These are phyloP conservation scores for Hanseniaspora vineae DNA, from an alignment of 805 yeast genomes.

Conservation along the genomic window DNA sequence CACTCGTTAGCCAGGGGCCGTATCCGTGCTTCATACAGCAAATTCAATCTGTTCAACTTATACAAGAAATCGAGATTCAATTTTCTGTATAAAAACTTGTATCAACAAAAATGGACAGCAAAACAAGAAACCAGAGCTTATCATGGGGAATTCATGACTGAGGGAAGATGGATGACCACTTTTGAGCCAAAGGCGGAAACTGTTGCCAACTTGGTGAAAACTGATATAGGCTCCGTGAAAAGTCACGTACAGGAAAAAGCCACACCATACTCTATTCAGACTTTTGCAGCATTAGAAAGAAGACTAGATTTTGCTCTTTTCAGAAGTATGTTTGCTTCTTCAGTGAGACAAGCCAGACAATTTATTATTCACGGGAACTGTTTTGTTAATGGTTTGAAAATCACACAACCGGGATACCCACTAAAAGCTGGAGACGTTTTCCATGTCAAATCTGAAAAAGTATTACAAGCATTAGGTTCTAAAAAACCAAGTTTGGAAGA, in stretches of 20 bases:
- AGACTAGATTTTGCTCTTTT: slow-evolving; percentile 83
- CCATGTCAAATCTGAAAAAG: slow-evolving; percentile 74
- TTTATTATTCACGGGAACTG: slow-evolving; percentile 74
- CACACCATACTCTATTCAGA: slow-evolving; percentile 81
- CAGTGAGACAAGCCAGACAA: slow-evolving; percentile 88
- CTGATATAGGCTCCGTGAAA: slow-evolving; percentile 32
- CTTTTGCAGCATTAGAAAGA: slow-evolving; percentile 78
- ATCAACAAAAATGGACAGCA: slow-evolving; percentile 84
- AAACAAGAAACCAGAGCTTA: slow-evolving; percentile 88
- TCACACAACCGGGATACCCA: slow-evolving; percentile 67
- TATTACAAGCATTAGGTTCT: slow-evolving; percentile 72
- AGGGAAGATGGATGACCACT: slow-evolving; percentile 60
- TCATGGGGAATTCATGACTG: slow-evolving; percentile 90
- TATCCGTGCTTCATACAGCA: slow-evolving; percentile 84
- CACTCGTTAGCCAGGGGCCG: slow-evolving; percentile 54
- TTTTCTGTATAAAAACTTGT: slow-evolving; percentile 54
- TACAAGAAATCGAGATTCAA: slow-evolving; percentile 53
- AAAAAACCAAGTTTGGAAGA: slow-evolving; percentile 63
- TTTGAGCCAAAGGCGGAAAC: slow-evolving; percentile 64
- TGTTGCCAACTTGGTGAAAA: slow-evolving; percentile 61
- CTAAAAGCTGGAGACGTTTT: slow-evolving; percentile 79
- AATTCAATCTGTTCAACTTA: slow-evolving; percentile 78
- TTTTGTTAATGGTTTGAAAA: slow-evolving; percentile 67
- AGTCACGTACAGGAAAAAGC: slow-evolving; percentile 32
- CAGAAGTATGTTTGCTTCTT: slow-evolving; percentile 86